A percentile compares a stretch with the other conserved stretches of the same genome.
Conservation (phyloP, 2,329 filamentous ascomycete genomes). For the Stachybotrys chlorohalonatus region DNA sequence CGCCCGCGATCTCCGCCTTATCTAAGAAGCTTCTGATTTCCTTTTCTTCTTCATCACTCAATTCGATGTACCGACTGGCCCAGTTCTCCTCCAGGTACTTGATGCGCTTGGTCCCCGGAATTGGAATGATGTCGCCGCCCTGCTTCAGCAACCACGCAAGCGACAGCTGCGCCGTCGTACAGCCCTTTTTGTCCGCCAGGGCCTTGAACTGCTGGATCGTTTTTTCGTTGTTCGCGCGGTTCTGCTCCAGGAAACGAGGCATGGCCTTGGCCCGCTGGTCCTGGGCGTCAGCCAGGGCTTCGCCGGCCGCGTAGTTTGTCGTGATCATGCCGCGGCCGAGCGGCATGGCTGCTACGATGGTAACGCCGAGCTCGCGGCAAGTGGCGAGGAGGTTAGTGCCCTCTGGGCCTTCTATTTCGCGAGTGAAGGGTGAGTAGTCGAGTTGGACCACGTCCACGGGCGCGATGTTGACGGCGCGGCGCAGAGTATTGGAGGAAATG, state of each 20-base stretch:
- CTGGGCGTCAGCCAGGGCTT: background rate
- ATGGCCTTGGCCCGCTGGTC: conserved; percentile 1
- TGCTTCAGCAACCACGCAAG: conserved; percentile 53
- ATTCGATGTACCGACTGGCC: conserved; percentile 14
- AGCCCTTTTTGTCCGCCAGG: conserved; percentile 42
- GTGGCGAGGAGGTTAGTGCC: conserved; percentile 37
- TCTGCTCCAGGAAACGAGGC: conserved; percentile 12
- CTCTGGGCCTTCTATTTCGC: conserved; percentile 47
- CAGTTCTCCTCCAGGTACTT: conserved; percentile 33
- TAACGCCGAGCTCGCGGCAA: conserved; percentile 43
- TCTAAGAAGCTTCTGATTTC: conserved; percentile 13
- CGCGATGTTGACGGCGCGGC: conserved; percentile 36
- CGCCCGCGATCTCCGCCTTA: conserved; percentile 4
- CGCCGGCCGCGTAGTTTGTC: conserved; percentile 9
- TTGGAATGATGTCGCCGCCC: conserved; percentile 48
- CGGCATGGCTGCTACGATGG: conserved; percentile 46
- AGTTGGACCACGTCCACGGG: conserved; percentile 41
- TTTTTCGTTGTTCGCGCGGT: conserved; percentile 36
- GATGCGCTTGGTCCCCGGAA: conserved; percentile 31
- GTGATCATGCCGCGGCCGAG: conserved; percentile 48
- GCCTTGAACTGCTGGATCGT: conserved; percentile 38
- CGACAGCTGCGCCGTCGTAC: conserved; percentile 45
- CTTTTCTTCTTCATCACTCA: conserved; percentile 19
- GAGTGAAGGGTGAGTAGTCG: conserved; percentile 40
- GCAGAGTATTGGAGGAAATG: conserved; percentile 33